Percentiles rank a stretch among this genome's conserved stretches.
These are phyloP conservation scores for Saccharomyces paradoxus DNA, from an alignment of 805 yeast species.

Conservation along the genomic window DNA sequence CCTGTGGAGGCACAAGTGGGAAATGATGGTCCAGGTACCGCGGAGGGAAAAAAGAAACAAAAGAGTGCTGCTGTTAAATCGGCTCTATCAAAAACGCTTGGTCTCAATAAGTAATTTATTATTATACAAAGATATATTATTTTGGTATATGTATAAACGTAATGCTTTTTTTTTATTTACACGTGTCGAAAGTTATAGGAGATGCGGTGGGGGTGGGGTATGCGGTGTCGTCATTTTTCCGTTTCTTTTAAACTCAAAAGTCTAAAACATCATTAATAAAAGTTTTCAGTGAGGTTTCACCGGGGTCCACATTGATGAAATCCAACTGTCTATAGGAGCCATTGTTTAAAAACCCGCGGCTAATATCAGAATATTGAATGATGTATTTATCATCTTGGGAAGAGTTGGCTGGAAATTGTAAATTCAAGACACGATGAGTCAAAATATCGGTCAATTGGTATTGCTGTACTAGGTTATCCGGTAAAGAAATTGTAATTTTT, in stretches of 20 bases:
- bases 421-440: constrained; percentile 18
- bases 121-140: background rate
- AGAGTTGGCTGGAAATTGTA: constrained; percentile 9
- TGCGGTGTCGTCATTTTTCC: background rate
- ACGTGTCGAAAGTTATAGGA: background rate
- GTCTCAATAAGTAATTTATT: background rate
- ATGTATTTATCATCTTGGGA: constrained; percentile 18
- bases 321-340: constrained; percentile 25
- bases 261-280: constrained; percentile 12
- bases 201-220: background rate
- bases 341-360: constrained; percentile 20
- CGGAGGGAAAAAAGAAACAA: background rate
- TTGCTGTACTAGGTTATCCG: constrained; percentile 15
- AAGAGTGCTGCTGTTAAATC: background rate
- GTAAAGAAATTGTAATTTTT: constrained; percentile 10
- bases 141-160: background rate
- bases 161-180: constrained; percentile 2
- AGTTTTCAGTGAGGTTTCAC: constrained; percentile 10
- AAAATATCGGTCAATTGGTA: constrained; percentile 6
- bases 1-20: background rate
- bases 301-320: constrained; percentile 17
- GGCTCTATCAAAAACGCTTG: background rate
- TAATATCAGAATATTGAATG: constrained; percentile 26
- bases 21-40: background rate
- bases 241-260: constrained; percentile 1